Base-by-base conservation (phyloP, 1,139 yeast species). In the Yamadazyma sp. region DNA sequence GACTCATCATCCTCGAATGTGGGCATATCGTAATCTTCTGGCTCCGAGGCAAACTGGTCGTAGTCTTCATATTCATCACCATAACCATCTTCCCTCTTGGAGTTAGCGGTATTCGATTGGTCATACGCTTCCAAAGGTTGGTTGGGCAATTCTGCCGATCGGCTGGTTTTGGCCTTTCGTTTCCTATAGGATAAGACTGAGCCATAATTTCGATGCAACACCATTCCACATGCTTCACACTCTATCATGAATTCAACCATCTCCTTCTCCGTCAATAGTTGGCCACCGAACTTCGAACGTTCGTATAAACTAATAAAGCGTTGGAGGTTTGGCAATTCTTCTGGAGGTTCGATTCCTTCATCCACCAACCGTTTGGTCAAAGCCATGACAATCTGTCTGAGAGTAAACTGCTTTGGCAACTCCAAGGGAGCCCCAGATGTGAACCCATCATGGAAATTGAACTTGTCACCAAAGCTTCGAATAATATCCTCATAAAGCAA, bases 401-500 rank as follows among this genome's bases (percentile, higher is more conserved):
- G 62, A 18, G 86, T 57, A 61, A 66, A 56, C 57, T 65, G 48
- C 18, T 50, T 41, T 52, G 80, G 77, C 2, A 70, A 48, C 12
- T 41, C 34, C 6, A 34, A 16, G 2, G 39, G 56, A 55, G 25
- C 70, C 61, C 39, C 62, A 61, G 38, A 62, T 59, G 39, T 70
- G 66, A 43, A 66, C 56, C 47, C 54, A 64, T 45, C 68, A 72
- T 54, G 58, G 71, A 53, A 64, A 64, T 58, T 71, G 46, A 70
- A 68, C 54, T 65, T 79, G 60, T 72, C 77, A 6, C 82, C 81
- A 28, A 80, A 63, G 37, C 79, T 68, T 41, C 75, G 59, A 1
- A 84, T 64, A 3, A 85, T 77, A 46, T 84, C 88, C 42, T 82
- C 85, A 53, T 80, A 86, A 2, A 77, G 72, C 12, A 80, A 61